Percentiles rank a stretch among this genome's conserved stretches.
Evolutionary conservation across 2,329 filamentous ascomycete genomes (phyloP).

Genomic region (Fusarium liriodendri): DNA sequence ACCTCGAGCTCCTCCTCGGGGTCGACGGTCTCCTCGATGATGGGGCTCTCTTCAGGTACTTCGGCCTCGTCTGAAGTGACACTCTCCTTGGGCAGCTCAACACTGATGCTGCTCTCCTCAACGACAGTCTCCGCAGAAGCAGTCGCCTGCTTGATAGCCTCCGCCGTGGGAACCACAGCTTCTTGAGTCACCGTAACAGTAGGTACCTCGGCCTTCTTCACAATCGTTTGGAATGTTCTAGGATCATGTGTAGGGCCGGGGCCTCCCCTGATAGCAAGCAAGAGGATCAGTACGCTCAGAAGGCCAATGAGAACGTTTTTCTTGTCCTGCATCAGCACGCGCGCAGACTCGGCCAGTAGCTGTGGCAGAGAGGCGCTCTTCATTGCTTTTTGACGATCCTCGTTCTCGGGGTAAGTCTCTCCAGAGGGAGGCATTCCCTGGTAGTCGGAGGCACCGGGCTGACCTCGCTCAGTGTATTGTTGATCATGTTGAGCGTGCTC

Average conservation of each 20-base stretch:
- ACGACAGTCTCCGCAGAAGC: constrained; percentile 18
- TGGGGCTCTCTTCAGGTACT: not conserved
- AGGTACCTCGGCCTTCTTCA: constrained; percentile 38
- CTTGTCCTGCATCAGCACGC: constrained; percentile 66
- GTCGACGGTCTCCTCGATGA: not conserved
- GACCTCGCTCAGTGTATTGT: constrained; percentile 48
- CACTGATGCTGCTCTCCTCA: constrained; percentile 40
- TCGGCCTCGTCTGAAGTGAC: constrained; percentile 8
- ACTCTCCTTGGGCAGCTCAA: constrained; percentile 31
- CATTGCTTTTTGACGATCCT: constrained; percentile 45
- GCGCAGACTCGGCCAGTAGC: constrained; percentile 64
- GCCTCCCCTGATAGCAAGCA: constrained; percentile 57
- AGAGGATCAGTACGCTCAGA: constrained; percentile 64
- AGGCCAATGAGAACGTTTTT: constrained; percentile 70
- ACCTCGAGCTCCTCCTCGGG: not conserved
- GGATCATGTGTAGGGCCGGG: constrained; percentile 35
- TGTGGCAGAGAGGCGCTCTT: constrained; percentile 63
- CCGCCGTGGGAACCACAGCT: constrained; percentile 11
- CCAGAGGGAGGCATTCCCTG: constrained; percentile 21
- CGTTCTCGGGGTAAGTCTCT: constrained; percentile 45
- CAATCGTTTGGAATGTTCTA: constrained; percentile 45
- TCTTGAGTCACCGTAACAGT: constrained; percentile 42
- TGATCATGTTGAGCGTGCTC: constrained; percentile 19
- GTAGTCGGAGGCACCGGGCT: constrained; percentile 23
- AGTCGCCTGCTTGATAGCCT: constrained; percentile 8